Percentiles rank a stretch among this genome's conserved stretches.
These are phyloP conservation scores for Ustilago vetiveriae DNA, from an alignment of 1,284 basidiomycete genomes.

Conservation along the genomic window DNA sequence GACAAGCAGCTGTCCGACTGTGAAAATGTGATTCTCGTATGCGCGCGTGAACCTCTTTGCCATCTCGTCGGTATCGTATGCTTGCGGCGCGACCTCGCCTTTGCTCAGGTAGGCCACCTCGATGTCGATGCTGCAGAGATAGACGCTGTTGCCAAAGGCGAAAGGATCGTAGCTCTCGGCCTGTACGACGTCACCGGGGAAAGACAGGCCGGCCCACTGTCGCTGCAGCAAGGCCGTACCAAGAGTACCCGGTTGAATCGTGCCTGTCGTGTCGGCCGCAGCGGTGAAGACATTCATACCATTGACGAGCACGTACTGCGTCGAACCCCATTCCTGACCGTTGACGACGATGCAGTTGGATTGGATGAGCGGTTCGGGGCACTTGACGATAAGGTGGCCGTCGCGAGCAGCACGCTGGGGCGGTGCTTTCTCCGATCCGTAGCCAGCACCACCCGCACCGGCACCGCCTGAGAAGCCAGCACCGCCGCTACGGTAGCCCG, in stretches of 20 bases:
- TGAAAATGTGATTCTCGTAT: constrained; percentile 74
- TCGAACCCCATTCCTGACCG: constrained; percentile 61
- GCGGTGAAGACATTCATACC: constrained; percentile 63
- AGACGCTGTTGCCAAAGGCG: constrained; percentile 55
- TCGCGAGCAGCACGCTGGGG: constrained; percentile 9
- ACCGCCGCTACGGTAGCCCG: constrained; percentile 27
- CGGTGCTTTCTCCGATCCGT: constrained; percentile 31
- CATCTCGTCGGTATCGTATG: constrained; percentile 82
- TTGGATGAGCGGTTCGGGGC: constrained; percentile 53
- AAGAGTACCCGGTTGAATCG: constrained; percentile 54
- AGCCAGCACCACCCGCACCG: constrained; percentile 29
- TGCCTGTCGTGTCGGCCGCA: constrained; percentile 48
- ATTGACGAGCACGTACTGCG: constrained; percentile 62
- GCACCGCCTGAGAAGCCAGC: constrained; percentile 31
- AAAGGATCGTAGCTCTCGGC: constrained; percentile 61
- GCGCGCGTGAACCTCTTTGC: constrained; percentile 77
- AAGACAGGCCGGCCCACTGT: constrained; percentile 63
- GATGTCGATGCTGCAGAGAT: constrained; percentile 60
- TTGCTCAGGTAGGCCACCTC: constrained; percentile 59
- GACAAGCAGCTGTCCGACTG: constrained; percentile 77
- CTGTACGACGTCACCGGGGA: constrained; percentile 56
- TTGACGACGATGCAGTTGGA: constrained; percentile 63
- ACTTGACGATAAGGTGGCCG: constrained; percentile 50
- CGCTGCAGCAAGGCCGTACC: constrained; percentile 60
- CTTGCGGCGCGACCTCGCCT: constrained; percentile 45